These are phyloP conservation scores for Monosporascus sp. DNA, from an alignment of 2,329 filamentous ascomycete genomes.

Conservation along the genomic window DNA sequence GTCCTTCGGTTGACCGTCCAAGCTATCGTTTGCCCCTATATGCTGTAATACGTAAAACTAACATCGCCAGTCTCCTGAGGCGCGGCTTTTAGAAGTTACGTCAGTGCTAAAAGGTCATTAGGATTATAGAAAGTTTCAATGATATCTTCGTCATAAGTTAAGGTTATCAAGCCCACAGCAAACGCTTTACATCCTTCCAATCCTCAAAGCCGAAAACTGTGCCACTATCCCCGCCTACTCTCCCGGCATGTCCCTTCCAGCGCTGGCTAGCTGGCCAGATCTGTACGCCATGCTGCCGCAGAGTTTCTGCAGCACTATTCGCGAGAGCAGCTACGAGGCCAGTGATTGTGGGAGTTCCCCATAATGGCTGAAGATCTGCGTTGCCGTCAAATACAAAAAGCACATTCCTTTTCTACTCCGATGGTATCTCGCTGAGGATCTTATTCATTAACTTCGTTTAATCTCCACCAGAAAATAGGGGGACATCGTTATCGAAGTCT, in stretches of 20 bases:
- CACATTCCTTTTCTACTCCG: not conserved
- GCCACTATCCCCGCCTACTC: not conserved
- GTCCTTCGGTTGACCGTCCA: too few species aligned
- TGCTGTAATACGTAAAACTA: too few species aligned
- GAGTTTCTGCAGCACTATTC: conserved; percentile 2
- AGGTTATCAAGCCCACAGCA: too few species aligned
- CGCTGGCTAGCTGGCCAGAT: conserved; percentile 3
- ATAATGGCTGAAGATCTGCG: conserved; percentile 6
- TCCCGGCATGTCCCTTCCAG: conserved; percentile 5
- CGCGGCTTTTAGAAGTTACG: too few species aligned
- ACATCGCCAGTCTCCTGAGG: too few species aligned
- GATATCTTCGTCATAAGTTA: too few species aligned
- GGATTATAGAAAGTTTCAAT: too few species aligned
- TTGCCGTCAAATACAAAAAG: conserved; percentile 7
- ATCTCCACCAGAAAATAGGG: conserved; percentile 6
- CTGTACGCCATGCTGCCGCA: conserved; percentile 3
- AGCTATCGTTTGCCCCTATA: too few species aligned
- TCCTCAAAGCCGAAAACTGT: conserved; percentile 7
- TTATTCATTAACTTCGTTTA: conserved; percentile 1
- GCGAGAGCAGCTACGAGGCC: conserved; percentile 5
- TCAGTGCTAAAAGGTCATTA: too few species aligned
- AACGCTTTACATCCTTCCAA: conserved; percentile 2
- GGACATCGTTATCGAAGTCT: conserved; percentile 1
- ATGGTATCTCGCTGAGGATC: not conserved
- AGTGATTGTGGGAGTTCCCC: conserved; percentile 6